phyloP scores from a whole-genome alignment of 83 land plant genomes.

The Picea mariana region DNA sequence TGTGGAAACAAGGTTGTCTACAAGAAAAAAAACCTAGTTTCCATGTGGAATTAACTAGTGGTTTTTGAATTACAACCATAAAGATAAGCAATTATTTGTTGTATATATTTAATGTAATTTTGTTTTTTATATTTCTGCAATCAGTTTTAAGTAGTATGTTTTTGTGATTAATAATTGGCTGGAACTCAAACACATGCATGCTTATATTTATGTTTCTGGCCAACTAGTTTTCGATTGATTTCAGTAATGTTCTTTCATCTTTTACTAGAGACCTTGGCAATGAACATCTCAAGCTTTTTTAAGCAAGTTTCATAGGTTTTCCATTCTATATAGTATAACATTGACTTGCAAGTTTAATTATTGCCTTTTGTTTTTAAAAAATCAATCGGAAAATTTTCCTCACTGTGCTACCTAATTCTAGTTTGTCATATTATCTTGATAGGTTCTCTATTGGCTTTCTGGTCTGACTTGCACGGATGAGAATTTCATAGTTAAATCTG shows the following conservation, averaged over 20 bases:
- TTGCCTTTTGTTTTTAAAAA: background rate
- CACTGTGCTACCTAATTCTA: too few species aligned
- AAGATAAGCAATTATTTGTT: too few species aligned
- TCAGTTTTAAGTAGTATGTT: background rate
- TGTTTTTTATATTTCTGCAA: background rate
- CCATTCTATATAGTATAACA: background rate
- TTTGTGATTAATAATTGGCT: background rate
- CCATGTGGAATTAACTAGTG: too few species aligned
- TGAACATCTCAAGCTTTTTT: too few species aligned
- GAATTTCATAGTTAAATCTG: slow-evolving; percentile 90
- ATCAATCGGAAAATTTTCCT: too few species aligned
- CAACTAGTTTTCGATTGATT: background rate
- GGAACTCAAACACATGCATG: background rate
- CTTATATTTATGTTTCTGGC: background rate
- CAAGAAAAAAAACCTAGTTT: too few species aligned
- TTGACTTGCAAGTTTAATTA: background rate
- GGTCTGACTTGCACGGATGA: slow-evolving; percentile 99
- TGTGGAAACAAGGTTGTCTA: too few species aligned
- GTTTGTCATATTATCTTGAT: background rate
- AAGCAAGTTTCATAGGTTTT: background rate
- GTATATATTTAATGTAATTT: background rate
- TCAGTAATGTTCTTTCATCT: background rate
- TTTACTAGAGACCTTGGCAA: too few species aligned
- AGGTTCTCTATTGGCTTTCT: slow-evolving; percentile 97
- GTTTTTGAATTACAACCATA: too few species aligned